Conservation (phyloP, 306 rosid species). For the barrel medic (Medicago truncatula) region MtrunA17r5.0-ANR NC_053049.1:13108001-13108500, state of each 20-base stretch:
- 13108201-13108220: slow-evolving; percentile 24
- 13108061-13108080: slow-evolving; percentile 41
- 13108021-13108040: slow-evolving; percentile 32
- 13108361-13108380: background rate
- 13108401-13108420: slow-evolving; percentile 38
- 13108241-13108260: slow-evolving; percentile 51
- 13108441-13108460: slow-evolving; percentile 17
- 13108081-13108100: slow-evolving; percentile 40
- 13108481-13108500: slow-evolving; percentile 16
- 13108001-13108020: background rate
- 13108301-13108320: slow-evolving; percentile 39
- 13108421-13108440: slow-evolving; percentile 26
- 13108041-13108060: slow-evolving; percentile 44
- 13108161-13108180: background rate
- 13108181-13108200: background rate
- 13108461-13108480: slow-evolving; percentile 10
- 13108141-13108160: slow-evolving; percentile 28
- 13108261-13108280: background rate
- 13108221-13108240: slow-evolving; percentile 28
- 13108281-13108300: slow-evolving; percentile 47
- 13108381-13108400: slow-evolving; percentile 47
- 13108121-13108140: slow-evolving; percentile 17
- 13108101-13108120: slow-evolving; percentile 30
- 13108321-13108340: slow-evolving; percentile 3
- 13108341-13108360: slow-evolving; percentile 36